Percentiles rank a stretch among this genome's conserved stretches.
These are phyloP conservation scores for Orbilia brochopaga DNA, from an alignment of 2,329 filamentous ascomycete species.

Conservation along the genomic window DNA sequence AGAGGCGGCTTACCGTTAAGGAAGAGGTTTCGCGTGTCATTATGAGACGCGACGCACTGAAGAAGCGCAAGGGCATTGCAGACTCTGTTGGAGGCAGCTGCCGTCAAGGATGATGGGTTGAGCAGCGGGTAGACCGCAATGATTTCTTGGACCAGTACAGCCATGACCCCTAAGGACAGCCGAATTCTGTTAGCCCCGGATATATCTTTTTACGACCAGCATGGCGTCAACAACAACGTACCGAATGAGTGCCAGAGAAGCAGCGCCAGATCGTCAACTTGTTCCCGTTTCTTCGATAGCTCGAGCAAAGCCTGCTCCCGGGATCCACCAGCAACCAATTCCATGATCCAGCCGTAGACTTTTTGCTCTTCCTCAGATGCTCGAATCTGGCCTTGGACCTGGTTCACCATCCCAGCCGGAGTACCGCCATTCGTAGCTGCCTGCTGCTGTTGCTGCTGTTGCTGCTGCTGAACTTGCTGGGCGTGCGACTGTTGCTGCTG, in stretches of 20 bases:
- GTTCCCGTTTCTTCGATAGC: slow-evolving; percentile 97
- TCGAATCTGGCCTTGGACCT: slow-evolving; percentile 34
- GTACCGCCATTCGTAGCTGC: slow-evolving; percentile 60
- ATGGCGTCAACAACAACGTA: slow-evolving; percentile 61
- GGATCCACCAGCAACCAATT: slow-evolving; percentile 60
- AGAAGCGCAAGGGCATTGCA: slow-evolving; percentile 95
- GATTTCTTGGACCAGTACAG: slow-evolving; percentile 93
- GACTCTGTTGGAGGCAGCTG: slow-evolving; percentile 94
- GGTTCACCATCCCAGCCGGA: slow-evolving; percentile 50
- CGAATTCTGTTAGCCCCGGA: slow-evolving; percentile 39
- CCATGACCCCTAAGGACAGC: slow-evolving; percentile 81
- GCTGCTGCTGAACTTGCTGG: slow-evolving; percentile 19
- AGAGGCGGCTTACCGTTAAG: slow-evolving; percentile 72
- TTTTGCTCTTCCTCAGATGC: slow-evolving; percentile 55
- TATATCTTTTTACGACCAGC: not conserved
- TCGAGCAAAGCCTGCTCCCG: slow-evolving; percentile 91
- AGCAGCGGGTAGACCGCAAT: slow-evolving; percentile 97
- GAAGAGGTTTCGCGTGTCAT: slow-evolving; percentile 92
- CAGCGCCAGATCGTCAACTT: slow-evolving; percentile 92
- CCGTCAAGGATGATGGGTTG: slow-evolving; percentile 94
- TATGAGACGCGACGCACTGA: slow-evolving; percentile 96
- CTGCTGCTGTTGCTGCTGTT: slow-evolving; percentile 63
- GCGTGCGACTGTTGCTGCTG: slow-evolving; percentile 29
- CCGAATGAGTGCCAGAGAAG: slow-evolving; percentile 99
- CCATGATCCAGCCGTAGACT: slow-evolving; percentile 55